Conservation (phyloP, 116 monocot species). For the Papilionanthe hybrid region DNA sequence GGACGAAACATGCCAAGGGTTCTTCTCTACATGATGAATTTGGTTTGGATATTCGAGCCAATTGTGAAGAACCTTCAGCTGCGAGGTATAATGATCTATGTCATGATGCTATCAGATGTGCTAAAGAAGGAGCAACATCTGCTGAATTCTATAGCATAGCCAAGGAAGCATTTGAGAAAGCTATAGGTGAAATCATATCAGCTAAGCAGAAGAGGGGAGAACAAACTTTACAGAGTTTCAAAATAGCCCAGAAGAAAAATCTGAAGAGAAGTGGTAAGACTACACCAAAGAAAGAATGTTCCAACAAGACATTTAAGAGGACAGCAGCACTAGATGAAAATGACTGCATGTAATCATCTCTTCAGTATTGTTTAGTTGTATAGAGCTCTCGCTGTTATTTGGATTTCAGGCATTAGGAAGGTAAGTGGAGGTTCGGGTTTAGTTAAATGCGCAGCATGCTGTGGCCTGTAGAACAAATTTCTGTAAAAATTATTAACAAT, state of each 20-base stretch:
- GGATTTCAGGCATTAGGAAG: not conserved
- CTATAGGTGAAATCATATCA: conserved; percentile 41
- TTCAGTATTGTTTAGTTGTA: not conserved
- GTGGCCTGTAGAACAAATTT: not conserved
- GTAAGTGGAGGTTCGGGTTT: not conserved
- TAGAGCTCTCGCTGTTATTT: not conserved
- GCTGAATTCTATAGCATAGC: conserved; percentile 59
- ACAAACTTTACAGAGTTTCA: conserved; percentile 27
- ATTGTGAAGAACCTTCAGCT: conserved; percentile 32
- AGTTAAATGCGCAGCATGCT: not conserved
- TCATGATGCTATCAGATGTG: conserved; percentile 62
- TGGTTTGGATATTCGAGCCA: conserved; percentile 33
- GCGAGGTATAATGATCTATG: conserved; percentile 71
- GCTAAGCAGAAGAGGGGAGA: conserved; percentile 46
- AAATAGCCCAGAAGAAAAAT: conserved; percentile 31
- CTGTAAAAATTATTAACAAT: not conserved
- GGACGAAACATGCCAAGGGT: conserved; percentile 84
- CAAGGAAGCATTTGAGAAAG: conserved; percentile 68
- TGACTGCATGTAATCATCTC: conserved; percentile 15
- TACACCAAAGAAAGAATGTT: conserved; percentile 20
- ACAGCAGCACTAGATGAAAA: conserved; percentile 28
- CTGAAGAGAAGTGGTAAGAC: conserved; percentile 22
- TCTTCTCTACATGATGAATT: conserved; percentile 51
- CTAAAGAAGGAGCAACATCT: conserved; percentile 75
- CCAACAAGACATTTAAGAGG: conserved; percentile 24